phyloP scores from a whole-genome alignment of 257 asterid genomes.

The Cruciata laevipes region DNA sequence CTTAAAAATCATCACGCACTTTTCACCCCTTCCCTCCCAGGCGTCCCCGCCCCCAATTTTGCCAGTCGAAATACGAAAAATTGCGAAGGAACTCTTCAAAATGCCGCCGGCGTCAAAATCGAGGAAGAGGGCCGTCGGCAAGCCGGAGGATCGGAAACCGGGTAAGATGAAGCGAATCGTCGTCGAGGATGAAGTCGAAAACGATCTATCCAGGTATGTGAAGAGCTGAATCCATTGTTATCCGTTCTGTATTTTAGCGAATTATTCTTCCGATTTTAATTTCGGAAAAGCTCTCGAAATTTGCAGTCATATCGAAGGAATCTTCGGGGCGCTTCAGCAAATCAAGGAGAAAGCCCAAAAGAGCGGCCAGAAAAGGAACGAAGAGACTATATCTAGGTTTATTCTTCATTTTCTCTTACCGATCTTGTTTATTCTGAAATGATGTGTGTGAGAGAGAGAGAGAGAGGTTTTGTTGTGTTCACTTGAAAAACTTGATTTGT shows the following conservation, averaged over 20 bases:
- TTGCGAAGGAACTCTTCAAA: slow-evolving; percentile 1
- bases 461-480: not conserved
- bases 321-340: slow-evolving; percentile 83
- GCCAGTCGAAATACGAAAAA: not conserved
- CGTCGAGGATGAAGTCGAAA: slow-evolving; percentile 73
- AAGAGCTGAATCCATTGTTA: not conserved
- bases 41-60: too few relatives aligned
- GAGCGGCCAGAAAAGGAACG: slow-evolving; percentile 88
- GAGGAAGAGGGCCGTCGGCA: slow-evolving; percentile 47
- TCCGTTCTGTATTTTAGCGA: slow-evolving; percentile 5
- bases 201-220: slow-evolving; percentile 61
- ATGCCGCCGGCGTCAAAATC: slow-evolving; percentile 56
- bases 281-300: not conserved
- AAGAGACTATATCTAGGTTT: slow-evolving; percentile 86
- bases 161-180: slow-evolving; percentile 45
- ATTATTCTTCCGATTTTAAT: not conserved
- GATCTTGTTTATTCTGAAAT: not conserved
- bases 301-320: slow-evolving; percentile 75
- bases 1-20: not conserved
- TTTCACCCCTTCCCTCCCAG: not conserved
- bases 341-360: slow-evolving; percentile 78
- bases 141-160: slow-evolving; percentile 40
- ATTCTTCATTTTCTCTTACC: slow-evolving; percentile 5
- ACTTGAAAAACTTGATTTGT: not conserved
- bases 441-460: not conserved